A percentile compares a stretch with the other conserved stretches of the same genome.
Conservation (phyloP, 164 flowering plant species). For the Vitis cinerea region DNA sequence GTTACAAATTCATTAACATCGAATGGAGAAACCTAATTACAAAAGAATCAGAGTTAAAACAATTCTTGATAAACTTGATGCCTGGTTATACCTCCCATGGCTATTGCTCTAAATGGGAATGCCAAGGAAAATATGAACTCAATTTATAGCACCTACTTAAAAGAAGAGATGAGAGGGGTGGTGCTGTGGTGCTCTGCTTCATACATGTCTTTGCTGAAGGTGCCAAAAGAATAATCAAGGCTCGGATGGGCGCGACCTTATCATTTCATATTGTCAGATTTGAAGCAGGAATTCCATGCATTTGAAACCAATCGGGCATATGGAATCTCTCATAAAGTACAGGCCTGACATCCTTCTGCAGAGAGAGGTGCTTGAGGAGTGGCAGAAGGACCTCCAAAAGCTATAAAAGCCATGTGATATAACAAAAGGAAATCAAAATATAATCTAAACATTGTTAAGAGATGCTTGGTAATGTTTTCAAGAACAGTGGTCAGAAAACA, state of each 20-base stretch:
- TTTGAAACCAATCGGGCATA: constrained; percentile 89
- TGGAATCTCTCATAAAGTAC: constrained; percentile 63
- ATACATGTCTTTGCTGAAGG: too few relatives aligned
- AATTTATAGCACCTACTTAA: neutral
- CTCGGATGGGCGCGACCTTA: too few relatives aligned
- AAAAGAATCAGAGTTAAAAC: too few relatives aligned
- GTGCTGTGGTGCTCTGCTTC: too few relatives aligned
- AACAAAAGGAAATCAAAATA: neutral
- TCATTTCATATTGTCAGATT: constrained; percentile 22
- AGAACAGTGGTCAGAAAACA: too few relatives aligned
- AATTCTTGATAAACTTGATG: too few relatives aligned
- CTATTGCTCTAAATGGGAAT: neutral
- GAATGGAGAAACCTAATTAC: too few relatives aligned
- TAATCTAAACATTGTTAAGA: too few relatives aligned
- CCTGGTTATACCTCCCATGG: neutral
- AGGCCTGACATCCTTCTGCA: constrained; percentile 68
- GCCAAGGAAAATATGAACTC: neutral
- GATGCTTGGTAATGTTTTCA: too few relatives aligned
- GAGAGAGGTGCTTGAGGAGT: constrained; percentile 63
- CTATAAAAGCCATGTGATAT: constrained; percentile 28
- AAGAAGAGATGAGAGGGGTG: too few relatives aligned
- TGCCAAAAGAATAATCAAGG: too few relatives aligned
- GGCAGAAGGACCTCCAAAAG: constrained; percentile 81
- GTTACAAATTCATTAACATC: too few relatives aligned
- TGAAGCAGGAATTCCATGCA: constrained; percentile 64